phyloP scores from a whole-genome alignment of 2,329 filamentous ascomycete species.

The Aspergillus sp. region DNA sequence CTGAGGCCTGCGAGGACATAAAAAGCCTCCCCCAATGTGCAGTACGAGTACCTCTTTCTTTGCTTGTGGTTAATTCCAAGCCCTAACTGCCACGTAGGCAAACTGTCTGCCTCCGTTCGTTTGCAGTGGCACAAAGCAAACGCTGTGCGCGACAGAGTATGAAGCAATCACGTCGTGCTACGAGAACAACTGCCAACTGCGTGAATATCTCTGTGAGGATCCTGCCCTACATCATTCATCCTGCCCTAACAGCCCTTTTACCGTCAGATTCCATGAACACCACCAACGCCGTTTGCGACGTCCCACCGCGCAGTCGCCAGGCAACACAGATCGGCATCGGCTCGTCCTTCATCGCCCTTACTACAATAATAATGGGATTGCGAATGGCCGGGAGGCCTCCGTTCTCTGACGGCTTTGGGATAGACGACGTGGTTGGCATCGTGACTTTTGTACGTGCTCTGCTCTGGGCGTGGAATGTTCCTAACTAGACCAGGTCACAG shows the following conservation, averaged over 20 bases:
- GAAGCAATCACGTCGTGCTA: not conserved
- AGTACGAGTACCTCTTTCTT: too few species aligned
- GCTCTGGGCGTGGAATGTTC: not conserved
- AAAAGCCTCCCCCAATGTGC: too few species aligned
- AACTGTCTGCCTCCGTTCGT: not conserved
- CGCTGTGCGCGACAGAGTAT: not conserved
- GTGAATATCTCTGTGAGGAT: conserved; percentile 1
- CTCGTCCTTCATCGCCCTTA: not conserved
- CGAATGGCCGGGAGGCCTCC: not conserved
- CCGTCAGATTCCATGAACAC: conserved; percentile 2
- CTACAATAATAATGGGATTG: not conserved
- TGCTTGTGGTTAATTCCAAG: too few species aligned
- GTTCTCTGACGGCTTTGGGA: not conserved
- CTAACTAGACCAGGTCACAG: not conserved
- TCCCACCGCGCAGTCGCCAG: conserved; percentile 2
- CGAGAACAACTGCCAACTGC: not conserved
- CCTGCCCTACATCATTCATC: not conserved
- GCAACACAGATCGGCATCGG: conserved; percentile 2
- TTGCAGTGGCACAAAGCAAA: not conserved
- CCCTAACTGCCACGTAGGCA: too few species aligned
- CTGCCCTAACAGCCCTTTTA: not conserved
- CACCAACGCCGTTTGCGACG: not conserved
- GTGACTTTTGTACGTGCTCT: not conserved
- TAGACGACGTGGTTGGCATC: conserved; percentile 1
- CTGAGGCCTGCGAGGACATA: too few species aligned